Percentiles rank a stretch among this genome's conserved stretches.
These are phyloP conservation scores for Takakia lepidozioides DNA, from an alignment of 225 moss, liverwort and hornwort species.

Conservation along the genomic window DNA sequence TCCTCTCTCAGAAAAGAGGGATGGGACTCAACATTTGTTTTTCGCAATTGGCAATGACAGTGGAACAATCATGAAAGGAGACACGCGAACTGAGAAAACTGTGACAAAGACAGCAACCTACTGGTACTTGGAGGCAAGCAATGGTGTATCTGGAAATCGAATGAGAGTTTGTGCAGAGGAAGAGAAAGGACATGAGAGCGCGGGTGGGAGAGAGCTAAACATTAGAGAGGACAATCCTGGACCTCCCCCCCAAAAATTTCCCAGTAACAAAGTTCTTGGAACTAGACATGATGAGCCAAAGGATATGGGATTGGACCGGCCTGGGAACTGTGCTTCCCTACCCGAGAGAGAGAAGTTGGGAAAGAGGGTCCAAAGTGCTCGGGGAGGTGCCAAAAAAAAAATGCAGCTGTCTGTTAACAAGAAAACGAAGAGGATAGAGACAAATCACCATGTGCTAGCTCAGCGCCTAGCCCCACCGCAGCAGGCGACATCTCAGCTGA, in stretches of 20 bases:
- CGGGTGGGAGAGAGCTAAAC: no score
- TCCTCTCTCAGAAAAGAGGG: no score
- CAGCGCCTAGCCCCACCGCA: not conserved
- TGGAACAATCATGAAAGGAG: constrained; percentile 17
- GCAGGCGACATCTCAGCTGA: constrained; percentile 9
- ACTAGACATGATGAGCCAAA: constrained; percentile 4
- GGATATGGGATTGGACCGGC: constrained; percentile 10
- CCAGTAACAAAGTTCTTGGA: constrained; percentile 10
- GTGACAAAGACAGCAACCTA: constrained; percentile 38
- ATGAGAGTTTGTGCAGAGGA: constrained; percentile 17
- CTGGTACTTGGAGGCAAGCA: constrained; percentile 62
- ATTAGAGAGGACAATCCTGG: no score
- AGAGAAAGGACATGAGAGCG: constrained; percentile 5
- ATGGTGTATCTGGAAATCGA: constrained; percentile 19
- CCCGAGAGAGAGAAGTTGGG: constrained; percentile 31
- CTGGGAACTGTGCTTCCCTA: constrained; percentile 10
- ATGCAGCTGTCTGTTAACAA: constrained; percentile 32
- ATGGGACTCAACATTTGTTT: no score
- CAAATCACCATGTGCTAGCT: constrained; percentile 10
- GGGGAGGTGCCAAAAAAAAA: constrained; percentile 12
- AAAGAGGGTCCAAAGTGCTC: constrained; percentile 29
- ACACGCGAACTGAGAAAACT: constrained; percentile 30
- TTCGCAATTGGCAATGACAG: constrained; percentile 11
- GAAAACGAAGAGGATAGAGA: constrained; percentile 41
- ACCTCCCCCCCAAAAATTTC: constrained; percentile 8